Percentiles rank a stretch among this genome's conserved stretches.
Evolutionary conservation across 129 eudicot genomes (phyloP).

Genomic region (Flaveria sonorensis): DNA sequence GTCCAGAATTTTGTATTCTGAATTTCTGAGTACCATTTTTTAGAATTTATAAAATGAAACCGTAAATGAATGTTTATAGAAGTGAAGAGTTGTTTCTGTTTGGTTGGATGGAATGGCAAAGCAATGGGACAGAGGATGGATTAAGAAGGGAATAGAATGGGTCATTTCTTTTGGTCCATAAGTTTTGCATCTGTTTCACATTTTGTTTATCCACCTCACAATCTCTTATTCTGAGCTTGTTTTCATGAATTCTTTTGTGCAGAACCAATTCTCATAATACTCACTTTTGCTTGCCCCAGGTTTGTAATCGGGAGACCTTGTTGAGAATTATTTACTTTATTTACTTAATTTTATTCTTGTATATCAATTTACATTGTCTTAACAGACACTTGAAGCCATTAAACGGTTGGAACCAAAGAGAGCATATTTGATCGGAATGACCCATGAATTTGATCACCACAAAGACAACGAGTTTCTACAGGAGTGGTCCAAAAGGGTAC

Average conservation of each 20-base stretch:
- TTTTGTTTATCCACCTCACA: slow-evolving; percentile 6
- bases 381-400: slow-evolving; percentile 87
- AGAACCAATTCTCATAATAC: slow-evolving; percentile 79
- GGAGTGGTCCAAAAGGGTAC: slow-evolving; percentile 95
- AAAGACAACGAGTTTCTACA: slow-evolving; percentile 73
- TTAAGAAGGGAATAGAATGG: background rate
- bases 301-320: slow-evolving; percentile 29
- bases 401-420: slow-evolving; percentile 80
- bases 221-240: slow-evolving; percentile 13
- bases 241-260: slow-evolving; percentile 38
- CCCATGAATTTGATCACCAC: slow-evolving; percentile 93
- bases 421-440: slow-evolving; percentile 92
- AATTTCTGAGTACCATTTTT: background rate
- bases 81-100: background rate
- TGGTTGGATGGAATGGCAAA: background rate
- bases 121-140: background rate
- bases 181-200: background rate
- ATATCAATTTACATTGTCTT: slow-evolving; percentile 15
- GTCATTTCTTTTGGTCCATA: background rate
- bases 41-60: background rate
- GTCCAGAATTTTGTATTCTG: background rate
- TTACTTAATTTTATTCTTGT: slow-evolving; percentile 6
- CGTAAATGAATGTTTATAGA: slow-evolving; percentile 3
- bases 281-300: slow-evolving; percentile 97
- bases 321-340: slow-evolving; percentile 4